Evolutionary conservation across 1,284 basidiomycete genomes (phyloP).

Genomic region (Fistulina hepatica): DNA sequence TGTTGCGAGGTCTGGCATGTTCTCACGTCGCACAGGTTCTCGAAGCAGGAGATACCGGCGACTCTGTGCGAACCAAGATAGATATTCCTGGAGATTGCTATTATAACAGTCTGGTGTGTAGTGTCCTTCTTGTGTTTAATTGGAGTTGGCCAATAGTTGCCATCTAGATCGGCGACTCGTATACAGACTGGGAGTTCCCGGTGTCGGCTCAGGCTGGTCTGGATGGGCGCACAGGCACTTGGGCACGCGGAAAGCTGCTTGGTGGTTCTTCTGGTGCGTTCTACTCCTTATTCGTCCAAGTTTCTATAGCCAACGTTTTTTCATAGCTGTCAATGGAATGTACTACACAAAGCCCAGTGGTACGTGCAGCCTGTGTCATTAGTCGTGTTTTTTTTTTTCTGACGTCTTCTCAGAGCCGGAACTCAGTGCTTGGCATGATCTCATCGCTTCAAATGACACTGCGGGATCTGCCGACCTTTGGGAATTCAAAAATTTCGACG

Average conservation of each 20-base stretch:
- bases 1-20: too few relatives aligned
- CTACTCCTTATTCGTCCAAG: not conserved
- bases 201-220: constrained; percentile 33
- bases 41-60: constrained; percentile 1
- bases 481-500: constrained; percentile 36
- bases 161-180: too few relatives aligned
- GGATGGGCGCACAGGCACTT: constrained; percentile 20
- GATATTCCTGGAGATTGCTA: too few relatives aligned
- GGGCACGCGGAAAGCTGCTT: constrained; percentile 53
- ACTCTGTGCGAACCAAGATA: too few relatives aligned
- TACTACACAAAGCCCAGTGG: too few relatives aligned
- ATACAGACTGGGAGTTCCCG: constrained; percentile 38
- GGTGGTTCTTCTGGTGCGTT: constrained; percentile 7
- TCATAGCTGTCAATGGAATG: constrained; percentile 48
- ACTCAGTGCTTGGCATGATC: constrained; percentile 32
- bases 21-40: too few relatives aligned
- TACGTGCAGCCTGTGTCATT: too few relatives aligned
- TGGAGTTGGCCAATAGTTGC: too few relatives aligned
- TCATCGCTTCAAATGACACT: constrained; percentile 23
- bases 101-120: too few relatives aligned
- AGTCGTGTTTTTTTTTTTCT: too few relatives aligned
- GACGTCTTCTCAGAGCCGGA: constrained; percentile 36
- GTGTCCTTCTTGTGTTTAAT: too few relatives aligned
- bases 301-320: constrained; percentile 25
- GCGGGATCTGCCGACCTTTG: constrained; percentile 27